Evolutionary conservation across 176 grass and related monocot species (phyloP).

Genomic region (Avena atlantica): DNA sequence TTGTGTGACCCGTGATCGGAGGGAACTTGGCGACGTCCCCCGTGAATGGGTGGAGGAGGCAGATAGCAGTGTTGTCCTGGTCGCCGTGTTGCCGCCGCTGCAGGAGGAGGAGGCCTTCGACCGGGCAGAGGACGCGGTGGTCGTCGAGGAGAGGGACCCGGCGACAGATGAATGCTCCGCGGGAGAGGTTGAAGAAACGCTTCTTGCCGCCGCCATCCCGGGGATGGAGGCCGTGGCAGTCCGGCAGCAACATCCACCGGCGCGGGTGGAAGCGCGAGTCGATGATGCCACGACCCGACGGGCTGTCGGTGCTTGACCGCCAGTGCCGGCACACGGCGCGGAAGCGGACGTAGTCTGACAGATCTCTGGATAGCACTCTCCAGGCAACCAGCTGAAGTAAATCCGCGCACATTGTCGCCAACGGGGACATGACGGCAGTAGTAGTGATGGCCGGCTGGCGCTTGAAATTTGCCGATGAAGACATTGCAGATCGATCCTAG

Average conservation of each 20-base stretch:
- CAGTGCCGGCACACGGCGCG: not conserved
- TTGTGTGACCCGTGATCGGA: not conserved
- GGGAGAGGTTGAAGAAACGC: constrained; percentile 5
- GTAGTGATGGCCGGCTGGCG: not conserved
- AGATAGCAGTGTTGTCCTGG: too few relatives aligned
- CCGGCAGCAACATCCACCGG: not conserved
- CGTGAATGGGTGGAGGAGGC: not conserved
- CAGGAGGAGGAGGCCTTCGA: constrained; percentile 1
- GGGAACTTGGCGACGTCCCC: not conserved
- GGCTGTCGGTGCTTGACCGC: not conserved
- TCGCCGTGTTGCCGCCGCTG: not conserved
- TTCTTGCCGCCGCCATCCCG: not conserved
- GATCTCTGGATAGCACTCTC: not conserved
- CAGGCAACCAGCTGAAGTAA: not conserved
- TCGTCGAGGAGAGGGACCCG: not conserved
- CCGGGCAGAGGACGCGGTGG: not conserved
- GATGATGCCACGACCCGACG: not conserved
- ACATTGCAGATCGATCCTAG: not conserved
- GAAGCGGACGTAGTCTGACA: not conserved
- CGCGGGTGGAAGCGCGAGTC: not conserved
- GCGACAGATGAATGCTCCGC: not conserved
- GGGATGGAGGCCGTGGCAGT: not conserved
- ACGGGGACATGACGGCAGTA: not conserved
- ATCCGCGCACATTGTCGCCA: not conserved
- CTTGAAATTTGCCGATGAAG: not conserved